Evolutionary conservation across 176 grass and related monocot species (phyloP), one percentile per base, ranked within the genome.

Genomic region (Eragrostis curvula): DNA sequence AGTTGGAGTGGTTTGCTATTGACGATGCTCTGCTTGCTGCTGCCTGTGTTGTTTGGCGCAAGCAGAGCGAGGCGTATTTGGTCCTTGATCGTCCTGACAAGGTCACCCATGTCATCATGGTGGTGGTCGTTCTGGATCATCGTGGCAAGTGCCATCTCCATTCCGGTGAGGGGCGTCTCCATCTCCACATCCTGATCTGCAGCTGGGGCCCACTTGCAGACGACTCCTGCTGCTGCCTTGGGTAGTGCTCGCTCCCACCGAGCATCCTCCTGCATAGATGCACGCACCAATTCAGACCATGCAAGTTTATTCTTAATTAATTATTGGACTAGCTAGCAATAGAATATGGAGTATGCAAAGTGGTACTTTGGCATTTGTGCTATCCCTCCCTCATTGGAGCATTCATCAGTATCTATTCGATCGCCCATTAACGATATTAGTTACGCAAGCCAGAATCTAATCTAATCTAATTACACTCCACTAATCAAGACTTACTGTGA

Each of bases 131-230:
- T 8, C 17, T 8, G 18, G 20, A 48, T 55, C 30, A 66, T 83
- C 11, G 70, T 25, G 6, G 70, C 32, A 4, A 93, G 77, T 3
- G 86, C 88, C 16, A 94, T 92, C 70, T 94, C 84, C 91, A 97
- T 97, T 42, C 87, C 94, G 69, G 66, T 51, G 45, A 97, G 79
- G 5, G 89, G 51, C 77, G 80, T 90, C 78, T 94, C 94, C n/a
- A 97, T 74, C 23, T 28, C 58, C 58, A 7, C 11, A 6, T 25
- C 2, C n/a, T 24, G 56, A 25, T 59, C 8, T 2, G 2, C 53
- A 9, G 68, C 5, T 10, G 2, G 2, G 42, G 6, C 15, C 23
- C n/a, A 45, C n/a, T 27, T 23, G 8, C n/a, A 25, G 8, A 12
- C 14, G 8, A 12, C 14, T 9, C 25, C n/a, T 11, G 36, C 7